Base-by-base conservation (phyloP, 2,329 filamentous ascomycete genomes). In the Penicillium expansum region DNA sequence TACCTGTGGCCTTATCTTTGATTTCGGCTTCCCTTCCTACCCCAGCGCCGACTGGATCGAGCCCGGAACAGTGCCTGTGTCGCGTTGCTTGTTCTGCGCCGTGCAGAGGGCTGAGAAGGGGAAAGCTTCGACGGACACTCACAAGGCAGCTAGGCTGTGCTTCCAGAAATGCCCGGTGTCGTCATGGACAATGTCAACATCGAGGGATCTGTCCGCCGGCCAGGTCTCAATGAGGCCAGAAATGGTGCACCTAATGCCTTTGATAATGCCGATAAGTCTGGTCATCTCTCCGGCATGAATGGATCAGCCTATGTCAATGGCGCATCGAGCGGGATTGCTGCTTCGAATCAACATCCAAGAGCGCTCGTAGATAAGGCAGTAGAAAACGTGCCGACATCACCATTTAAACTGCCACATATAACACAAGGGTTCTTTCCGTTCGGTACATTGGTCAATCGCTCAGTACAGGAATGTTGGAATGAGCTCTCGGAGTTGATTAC, bases 391-490 rank as follows among this genome's bases (percentile, higher is more conserved):
- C 41, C 55, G 16, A 48, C 33, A 44, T 44, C 55, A 10, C 80
- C 81, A 3, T 83, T 82, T 16, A 79, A 82, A 59, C 74, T 87
- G 39, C 74, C 76, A 47, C 91, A 96, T 69, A 88, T 96, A 57
- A 87, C 87, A 0, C 79, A 87, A 56, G 87, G 86, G 33, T 95
- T 92, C 71, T 82, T 93, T 55, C 87, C 91, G 4, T 81, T 97
- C 20, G 86, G 87, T 5, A 83, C 83, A 14, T 78, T 99, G 44
- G 82, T 97, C 51, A 84, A 86, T 62, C 86, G 94, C 64, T 83
- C 94, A 37, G 88, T 90, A 33, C 92, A 97, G 74, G 86, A 88
- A 67, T 91, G 90, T 48, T 92, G 92, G 74, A 91, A 90, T 70
- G 85, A 88, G 53, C 80, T 97, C 32, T 81, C 85, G 48, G 86